Base-by-base conservation (phyloP, 305 asterid genomes). In the Fraxinus paxiana region DNA sequence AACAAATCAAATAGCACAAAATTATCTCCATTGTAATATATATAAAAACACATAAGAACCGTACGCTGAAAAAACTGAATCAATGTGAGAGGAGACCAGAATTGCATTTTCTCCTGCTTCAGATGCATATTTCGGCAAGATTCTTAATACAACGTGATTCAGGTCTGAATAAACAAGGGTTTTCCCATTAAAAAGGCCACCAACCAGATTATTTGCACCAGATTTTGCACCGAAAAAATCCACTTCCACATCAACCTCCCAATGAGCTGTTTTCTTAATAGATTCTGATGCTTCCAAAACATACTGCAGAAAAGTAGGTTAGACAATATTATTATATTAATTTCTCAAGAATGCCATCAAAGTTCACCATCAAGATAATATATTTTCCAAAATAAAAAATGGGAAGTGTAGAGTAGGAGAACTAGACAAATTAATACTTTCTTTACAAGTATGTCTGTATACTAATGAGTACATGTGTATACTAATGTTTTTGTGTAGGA, bases 61-160 rank as follows among this genome's bases (percentile, higher is more conserved):
- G 24, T 92, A 96, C 99, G 87, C 88, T 8, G 99, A 84, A 86
- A 92, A 96, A 78, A 96, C 98, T 2, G 98, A 91, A 88, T 96
- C 99, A 56, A 96, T 87, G 86, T 96, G 99, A 81, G 99, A 94
- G 70, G 99, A 96, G 80, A 96, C 94, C 43, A 96, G 94, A 85
- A 96, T 96, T 70, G 98, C 97, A 86, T 89, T 92, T 67, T 94
- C 98, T 80, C 77, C 92, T 38, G 97, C 97, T 85, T 92, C 94
- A 71, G 93, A 77, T 77, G 86, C 91, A 88, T 90, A 93, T 88
- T 94, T 96, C 71, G 99, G 98, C 79, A 81, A 82, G 87, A 96
- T 88, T 88, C 98, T 91, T 84, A 96, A 63, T 28, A 92, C 89
- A 73, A 96, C 72, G 79, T 96, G 99, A 86, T 87, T 82, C 87